phyloP scores from a whole-genome alignment of 2,329 filamentous ascomycete genomes.

The Beauveria rudraprayagi region DNA sequence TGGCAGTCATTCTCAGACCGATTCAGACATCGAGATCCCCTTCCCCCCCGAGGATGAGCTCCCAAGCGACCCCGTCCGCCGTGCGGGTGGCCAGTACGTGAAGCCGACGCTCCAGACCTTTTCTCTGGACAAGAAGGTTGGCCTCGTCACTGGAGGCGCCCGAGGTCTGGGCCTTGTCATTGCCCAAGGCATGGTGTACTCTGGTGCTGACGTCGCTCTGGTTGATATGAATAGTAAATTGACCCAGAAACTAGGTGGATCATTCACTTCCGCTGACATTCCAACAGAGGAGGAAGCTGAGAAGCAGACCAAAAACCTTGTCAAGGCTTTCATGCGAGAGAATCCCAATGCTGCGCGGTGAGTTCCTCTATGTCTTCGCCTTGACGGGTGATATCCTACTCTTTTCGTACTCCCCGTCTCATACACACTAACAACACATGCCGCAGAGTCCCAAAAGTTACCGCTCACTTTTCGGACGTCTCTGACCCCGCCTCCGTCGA shows the following conservation, averaged over 20 bases:
- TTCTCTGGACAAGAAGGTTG: slow-evolving; percentile 76
- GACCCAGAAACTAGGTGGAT: neutral
- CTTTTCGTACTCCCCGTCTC: neutral
- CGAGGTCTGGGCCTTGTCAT: slow-evolving; percentile 85
- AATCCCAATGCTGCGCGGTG: slow-evolving; percentile 68
- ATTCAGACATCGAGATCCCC: slow-evolving; percentile 68
- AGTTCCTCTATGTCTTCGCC: slow-evolving; percentile 14
- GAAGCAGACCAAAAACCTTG: slow-evolving; percentile 64
- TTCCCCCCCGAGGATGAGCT: slow-evolving; percentile 70
- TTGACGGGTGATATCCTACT: too few species aligned
- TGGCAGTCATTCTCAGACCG: slow-evolving; percentile 70
- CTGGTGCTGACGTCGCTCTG: slow-evolving; percentile 81
- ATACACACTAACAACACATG: neutral
- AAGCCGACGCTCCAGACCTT: slow-evolving; percentile 81
- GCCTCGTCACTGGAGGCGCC: slow-evolving; percentile 83
- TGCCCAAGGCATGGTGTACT: slow-evolving; percentile 83
- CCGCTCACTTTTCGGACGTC: slow-evolving; percentile 85
- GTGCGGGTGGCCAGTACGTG: slow-evolving; percentile 71
- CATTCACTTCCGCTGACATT: slow-evolving; percentile 12
- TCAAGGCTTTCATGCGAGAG: slow-evolving; percentile 68
- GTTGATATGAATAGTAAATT: slow-evolving; percentile 83
- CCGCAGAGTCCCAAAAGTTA: slow-evolving; percentile 68
- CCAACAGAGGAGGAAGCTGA: slow-evolving; percentile 74
- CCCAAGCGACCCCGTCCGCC: slow-evolving; percentile 63
- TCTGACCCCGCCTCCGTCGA: slow-evolving; percentile 73